Evolutionary conservation across 2,329 filamentous ascomycete species (phyloP), one percentile per base, ranked within the genome.

Genomic region (Fusarium graminum): DNA sequence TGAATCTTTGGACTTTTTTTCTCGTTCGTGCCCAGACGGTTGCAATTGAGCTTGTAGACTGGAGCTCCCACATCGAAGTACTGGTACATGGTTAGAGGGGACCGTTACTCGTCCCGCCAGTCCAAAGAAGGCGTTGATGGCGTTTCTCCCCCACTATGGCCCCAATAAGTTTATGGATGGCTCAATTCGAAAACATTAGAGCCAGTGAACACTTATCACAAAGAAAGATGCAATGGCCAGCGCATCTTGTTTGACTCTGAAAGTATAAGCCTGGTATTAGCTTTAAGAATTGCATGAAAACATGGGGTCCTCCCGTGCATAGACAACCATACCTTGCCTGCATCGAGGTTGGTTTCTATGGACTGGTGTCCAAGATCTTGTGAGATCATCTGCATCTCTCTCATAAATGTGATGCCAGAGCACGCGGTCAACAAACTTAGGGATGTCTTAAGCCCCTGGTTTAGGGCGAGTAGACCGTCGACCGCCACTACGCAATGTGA

Each of bases 1-100:
- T 74, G 72, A 74, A 74, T 73, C 61, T 51, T 61, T 59, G 60
- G 63, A 59, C 53, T 59, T 54, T 59, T 53, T 61, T 57, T 60
- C 43, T 41, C 42, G 30, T 47, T 41, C 32, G 38, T 58, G 34
- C 34, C 29, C 49, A 29, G 50, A 50, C 40, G 64, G 57, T 65
- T 52, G 38, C 60, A 49, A 62, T 68, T 68, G 65, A 68, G 65
- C 60, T 68, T 68, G 64, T 61, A 53, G 59, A 63, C 34, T 63
- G 44, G 56, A 65, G 54, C 59, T 68, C 16, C 46, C 53, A 56
- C 40, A 39, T 42, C 36, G 36, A 63, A 52, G 65, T 68, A 67
- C 36, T 16, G 29, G 52, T 70, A 68, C 67, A 66, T 68, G 36
- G 13, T 10, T 28, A 46, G 47, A 54, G 63, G 45, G 42, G 45